phyloP scores from a whole-genome alignment of 139 green algal species.

The Deuterostichococcus epilithicus region DNA sequence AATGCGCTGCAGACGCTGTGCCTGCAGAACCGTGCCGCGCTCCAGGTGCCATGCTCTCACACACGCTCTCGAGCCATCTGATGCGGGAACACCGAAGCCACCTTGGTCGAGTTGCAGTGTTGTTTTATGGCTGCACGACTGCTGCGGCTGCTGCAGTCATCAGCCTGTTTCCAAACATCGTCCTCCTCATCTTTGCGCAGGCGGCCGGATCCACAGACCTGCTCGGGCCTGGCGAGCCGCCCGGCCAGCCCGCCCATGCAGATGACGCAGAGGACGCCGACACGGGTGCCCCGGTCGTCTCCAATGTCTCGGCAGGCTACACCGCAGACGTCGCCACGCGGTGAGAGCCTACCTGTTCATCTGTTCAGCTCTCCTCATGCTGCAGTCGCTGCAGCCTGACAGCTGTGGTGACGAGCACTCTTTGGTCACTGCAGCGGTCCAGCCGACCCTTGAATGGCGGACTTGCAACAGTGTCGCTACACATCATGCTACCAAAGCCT shows the following conservation, averaged over 20 bases:
- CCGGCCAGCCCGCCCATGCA: background rate
- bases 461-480: too few species aligned
- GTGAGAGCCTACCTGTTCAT: too few species aligned
- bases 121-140: too few species aligned
- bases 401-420: too few species aligned
- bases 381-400: too few species aligned
- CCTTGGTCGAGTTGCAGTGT: too few species aligned
- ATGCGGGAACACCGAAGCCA: too few species aligned
- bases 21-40: conserved; percentile 25
- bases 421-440: too few species aligned
- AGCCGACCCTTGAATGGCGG: too few species aligned
- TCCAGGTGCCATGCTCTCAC: conserved; percentile 5
- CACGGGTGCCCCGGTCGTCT: background rate
- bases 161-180: background rate
- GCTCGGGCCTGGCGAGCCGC: conserved; percentile 16
- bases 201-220: conserved; percentile 16
- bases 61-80: background rate
- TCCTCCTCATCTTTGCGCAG: background rate
- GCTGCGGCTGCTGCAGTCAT: too few species aligned
- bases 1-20: conserved; percentile 47
- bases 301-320: conserved; percentile 19
- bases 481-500: too few species aligned
- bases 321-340: conserved; percentile 17
- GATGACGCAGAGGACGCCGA: conserved; percentile 20
- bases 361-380: too few species aligned